phyloP scores from a whole-genome alignment of 164 flowering plant genomes.

The Magnolia sinica region DNA sequence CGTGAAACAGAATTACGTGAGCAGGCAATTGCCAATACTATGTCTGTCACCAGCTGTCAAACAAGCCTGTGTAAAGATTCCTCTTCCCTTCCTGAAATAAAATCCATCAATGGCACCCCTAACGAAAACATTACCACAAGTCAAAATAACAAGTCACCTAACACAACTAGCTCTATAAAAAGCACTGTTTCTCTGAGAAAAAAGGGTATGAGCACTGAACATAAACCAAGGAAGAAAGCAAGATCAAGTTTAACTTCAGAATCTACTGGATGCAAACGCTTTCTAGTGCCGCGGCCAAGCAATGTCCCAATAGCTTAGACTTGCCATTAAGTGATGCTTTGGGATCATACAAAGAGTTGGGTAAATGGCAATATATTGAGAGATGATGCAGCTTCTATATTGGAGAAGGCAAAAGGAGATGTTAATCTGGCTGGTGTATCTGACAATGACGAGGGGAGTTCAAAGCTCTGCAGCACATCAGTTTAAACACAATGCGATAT shows the following conservation, averaged over 20 bases:
- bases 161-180: conserved; percentile 18
- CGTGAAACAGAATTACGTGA: conserved; percentile 71
- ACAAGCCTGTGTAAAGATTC: background rate
- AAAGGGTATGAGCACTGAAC: conserved; percentile 31
- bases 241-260: conserved; percentile 26
- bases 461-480: conserved; percentile 16
- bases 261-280: conserved; percentile 47
- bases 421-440: conserved; percentile 43
- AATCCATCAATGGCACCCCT: conserved; percentile 6
- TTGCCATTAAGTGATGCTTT: conserved; percentile 19
- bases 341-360: conserved; percentile 31
- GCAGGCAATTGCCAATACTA: conserved; percentile 29
- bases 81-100: background rate
- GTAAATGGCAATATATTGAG: conserved; percentile 48
- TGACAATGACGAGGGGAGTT: conserved; percentile 16
- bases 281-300: conserved; percentile 9
- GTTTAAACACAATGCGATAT: conserved; percentile 12
- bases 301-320: conserved; percentile 19
- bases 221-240: conserved; percentile 49
- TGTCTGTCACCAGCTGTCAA: conserved; percentile 8
- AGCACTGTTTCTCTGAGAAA: conserved; percentile 50
- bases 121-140: conserved; percentile 12
- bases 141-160: conserved; percentile 27
- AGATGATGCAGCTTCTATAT: conserved; percentile 45
- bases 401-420: conserved; percentile 68